A percentile compares a stretch with the other conserved stretches of the same genome.
Conservation (phyloP, 176 grass and related monocot genomes). For the Oryza glaberrima region DNA sequence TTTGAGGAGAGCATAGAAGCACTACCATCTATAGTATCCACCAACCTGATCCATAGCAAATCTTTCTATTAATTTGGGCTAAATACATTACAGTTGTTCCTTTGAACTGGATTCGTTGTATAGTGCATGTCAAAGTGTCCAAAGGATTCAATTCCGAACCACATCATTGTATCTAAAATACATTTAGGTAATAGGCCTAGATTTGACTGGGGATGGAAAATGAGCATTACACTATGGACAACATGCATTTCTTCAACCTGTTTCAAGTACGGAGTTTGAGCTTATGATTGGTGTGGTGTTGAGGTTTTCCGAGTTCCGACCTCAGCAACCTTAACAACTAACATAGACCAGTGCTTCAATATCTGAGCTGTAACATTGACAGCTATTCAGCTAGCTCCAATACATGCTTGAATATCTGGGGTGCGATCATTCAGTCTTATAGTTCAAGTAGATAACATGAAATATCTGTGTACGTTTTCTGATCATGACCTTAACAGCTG, state of each 20-base stretch:
- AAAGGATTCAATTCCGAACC: not conserved
- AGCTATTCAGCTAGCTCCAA: not conserved
- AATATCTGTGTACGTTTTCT: not conserved
- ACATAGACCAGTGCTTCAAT: not conserved
- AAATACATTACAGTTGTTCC: too few relatives aligned
- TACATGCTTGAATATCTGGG: not conserved
- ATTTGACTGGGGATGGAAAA: not conserved
- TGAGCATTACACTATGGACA: not conserved
- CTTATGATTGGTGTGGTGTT: not conserved
- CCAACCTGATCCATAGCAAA: too few relatives aligned
- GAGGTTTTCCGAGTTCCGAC: not conserved
- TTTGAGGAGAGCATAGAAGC: not conserved
- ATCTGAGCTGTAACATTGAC: not conserved
- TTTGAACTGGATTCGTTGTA: not conserved
- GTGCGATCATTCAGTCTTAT: not conserved
- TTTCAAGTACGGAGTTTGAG: not conserved
- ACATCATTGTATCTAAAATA: not conserved
- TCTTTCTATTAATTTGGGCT: too few relatives aligned
- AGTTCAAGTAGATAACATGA: not conserved
- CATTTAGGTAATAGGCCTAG: too few relatives aligned
- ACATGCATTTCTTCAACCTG: not conserved
- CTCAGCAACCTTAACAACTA: not conserved
- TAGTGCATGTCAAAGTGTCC: not conserved
- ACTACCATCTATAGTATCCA: slow-evolving; percentile 4
- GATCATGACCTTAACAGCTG: not conserved